These are phyloP conservation scores for Dimocarpus longan DNA, from an alignment of 345 rosid species.

Conservation along the genomic window DNA sequence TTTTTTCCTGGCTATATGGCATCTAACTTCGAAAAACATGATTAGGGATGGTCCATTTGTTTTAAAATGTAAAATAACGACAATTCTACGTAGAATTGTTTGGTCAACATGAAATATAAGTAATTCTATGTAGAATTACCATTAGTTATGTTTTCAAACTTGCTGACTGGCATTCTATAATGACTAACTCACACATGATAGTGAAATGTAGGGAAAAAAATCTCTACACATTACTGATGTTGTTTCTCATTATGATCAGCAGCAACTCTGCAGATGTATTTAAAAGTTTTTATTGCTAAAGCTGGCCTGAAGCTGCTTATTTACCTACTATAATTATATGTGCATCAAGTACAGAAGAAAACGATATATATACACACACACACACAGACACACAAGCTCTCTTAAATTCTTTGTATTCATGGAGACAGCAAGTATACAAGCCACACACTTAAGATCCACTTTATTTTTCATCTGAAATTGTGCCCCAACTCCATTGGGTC, in stretches of 20 bases:
- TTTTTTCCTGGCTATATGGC: neutral
- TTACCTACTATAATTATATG: slow-evolving; percentile 8
- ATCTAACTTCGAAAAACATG: too few relatives aligned
- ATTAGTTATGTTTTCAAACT: neutral
- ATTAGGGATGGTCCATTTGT: too few relatives aligned
- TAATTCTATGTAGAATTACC: neutral
- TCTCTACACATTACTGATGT: neutral
- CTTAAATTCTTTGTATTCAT: neutral
- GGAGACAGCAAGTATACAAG: slow-evolving; percentile 3
- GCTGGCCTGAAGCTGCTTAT: slow-evolving; percentile 17
- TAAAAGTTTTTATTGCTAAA: slow-evolving; percentile 3
- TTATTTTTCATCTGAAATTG: slow-evolving; percentile 7
- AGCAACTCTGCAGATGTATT: neutral
- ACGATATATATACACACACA: neutral
- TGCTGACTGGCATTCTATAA: neutral
- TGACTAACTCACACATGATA: too few relatives aligned
- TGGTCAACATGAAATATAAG: neutral
- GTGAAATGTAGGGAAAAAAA: neutral
- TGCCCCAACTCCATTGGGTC: neutral
- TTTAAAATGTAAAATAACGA: too few relatives aligned
- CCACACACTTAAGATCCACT: neutral
- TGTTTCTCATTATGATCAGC: neutral
- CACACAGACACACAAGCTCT: neutral
- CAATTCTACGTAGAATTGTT: neutral
- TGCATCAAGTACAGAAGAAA: slow-evolving; percentile 21